These are phyloP conservation scores for Simmondsia chinensis DNA, from an alignment of 148 eudicot species.

Conservation along the genomic window DNA sequence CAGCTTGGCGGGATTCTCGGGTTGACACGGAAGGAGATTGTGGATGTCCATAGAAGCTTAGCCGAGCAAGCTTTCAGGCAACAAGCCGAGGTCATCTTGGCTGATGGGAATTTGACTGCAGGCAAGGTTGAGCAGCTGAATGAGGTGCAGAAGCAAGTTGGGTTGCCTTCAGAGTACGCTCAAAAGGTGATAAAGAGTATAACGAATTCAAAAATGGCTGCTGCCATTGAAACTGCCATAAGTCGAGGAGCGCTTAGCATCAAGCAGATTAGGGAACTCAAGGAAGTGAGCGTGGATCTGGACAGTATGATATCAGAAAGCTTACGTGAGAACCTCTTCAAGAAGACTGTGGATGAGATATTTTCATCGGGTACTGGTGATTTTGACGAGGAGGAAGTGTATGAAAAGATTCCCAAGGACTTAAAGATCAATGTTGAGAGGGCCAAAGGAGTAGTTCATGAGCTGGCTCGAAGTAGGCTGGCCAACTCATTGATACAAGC, in stretches of 20 bases:
- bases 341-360: conserved; percentile 63
- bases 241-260: conserved; percentile 73
- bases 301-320: conserved; percentile 60
- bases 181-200: conserved; percentile 76
- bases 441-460: conserved; percentile 64
- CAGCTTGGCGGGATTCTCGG: conserved; percentile 85
- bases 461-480: conserved; percentile 61
- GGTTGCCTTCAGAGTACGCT: conserved; percentile 79
- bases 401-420: conserved; percentile 69
- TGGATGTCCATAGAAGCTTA: conserved; percentile 60
- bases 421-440: conserved; percentile 55
- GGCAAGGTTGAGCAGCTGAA: conserved; percentile 59
- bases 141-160: conserved; percentile 69
- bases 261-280: conserved; percentile 71
- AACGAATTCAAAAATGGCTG: conserved; percentile 68
- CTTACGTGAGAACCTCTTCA: conserved; percentile 66
- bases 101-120: conserved; percentile 83
- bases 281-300: conserved; percentile 58
- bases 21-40: conserved; percentile 52
- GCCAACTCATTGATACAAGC: conserved; percentile 74
- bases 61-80: conserved; percentile 82
- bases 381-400: conserved; percentile 82
- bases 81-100: conserved; percentile 88
- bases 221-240: conserved; percentile 72
- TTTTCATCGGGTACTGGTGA: conserved; percentile 95